These are phyloP conservation scores for Berberis vulgaris DNA, from an alignment of 164 flowering plant genomes.

Conservation along the genomic window DNA sequence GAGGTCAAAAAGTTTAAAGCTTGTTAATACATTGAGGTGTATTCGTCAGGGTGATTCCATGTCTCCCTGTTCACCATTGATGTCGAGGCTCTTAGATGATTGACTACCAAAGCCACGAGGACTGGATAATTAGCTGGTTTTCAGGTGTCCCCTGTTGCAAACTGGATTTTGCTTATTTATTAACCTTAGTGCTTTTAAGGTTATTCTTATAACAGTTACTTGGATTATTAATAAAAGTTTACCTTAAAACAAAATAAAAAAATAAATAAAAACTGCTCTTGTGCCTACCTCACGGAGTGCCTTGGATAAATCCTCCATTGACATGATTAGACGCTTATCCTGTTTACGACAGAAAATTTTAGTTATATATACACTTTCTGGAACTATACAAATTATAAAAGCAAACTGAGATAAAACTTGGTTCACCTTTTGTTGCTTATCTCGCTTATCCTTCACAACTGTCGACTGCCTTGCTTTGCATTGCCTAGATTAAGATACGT, in stretches of 20 bases:
- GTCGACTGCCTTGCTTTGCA: conserved; percentile 87
- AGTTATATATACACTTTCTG: neutral
- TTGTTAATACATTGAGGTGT: no score
- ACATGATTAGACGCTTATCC: conserved; percentile 89
- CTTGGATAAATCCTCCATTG: conserved; percentile 95
- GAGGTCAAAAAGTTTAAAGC: no score
- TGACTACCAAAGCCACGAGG: no score
- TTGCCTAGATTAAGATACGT: conserved; percentile 40
- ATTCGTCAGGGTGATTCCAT: no score
- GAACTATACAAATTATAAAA: neutral
- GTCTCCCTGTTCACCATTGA: no score
- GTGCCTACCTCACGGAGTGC: conserved; percentile 73
- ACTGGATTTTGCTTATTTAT: no score
- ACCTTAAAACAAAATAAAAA: neutral
- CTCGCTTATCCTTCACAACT: conserved; percentile 73
- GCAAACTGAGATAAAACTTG: conserved; percentile 1
- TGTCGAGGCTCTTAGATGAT: no score
- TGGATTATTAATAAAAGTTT: no score
- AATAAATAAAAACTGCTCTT: neutral
- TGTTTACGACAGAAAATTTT: conserved; percentile 21
- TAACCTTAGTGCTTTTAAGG: no score
- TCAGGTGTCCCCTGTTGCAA: no score
- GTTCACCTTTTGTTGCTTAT: conserved; percentile 81
- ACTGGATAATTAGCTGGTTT: no score
- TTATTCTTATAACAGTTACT: no score